A percentile compares a stretch with the other conserved stretches of the same genome.
Conservation (phyloP, 768 basidiomycete species). For the Tubosaeta sp. region DNA sequence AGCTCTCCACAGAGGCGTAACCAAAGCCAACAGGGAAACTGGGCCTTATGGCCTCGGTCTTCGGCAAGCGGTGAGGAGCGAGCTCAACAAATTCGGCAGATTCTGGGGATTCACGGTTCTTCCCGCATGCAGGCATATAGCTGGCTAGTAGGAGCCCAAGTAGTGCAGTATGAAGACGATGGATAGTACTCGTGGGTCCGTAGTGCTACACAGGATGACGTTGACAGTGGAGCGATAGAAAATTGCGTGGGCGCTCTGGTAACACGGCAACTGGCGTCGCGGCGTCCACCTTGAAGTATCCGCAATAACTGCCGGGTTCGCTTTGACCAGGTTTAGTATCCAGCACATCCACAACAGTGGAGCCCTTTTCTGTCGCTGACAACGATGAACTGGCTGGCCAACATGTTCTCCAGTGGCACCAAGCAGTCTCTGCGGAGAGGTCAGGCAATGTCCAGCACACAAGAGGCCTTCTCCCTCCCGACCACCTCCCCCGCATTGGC, state of each 20-base stretch:
- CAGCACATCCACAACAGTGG: background rate
- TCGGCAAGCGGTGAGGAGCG: slow-evolving; percentile 48
- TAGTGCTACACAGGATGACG: slow-evolving; percentile 13
- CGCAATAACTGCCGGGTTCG: background rate
- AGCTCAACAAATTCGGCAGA: slow-evolving; percentile 51
- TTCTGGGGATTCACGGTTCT: no score
- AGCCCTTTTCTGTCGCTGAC: slow-evolving; percentile 8
- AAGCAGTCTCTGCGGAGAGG: slow-evolving; percentile 49
- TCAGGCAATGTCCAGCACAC: slow-evolving; percentile 71
- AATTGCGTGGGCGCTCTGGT: background rate
- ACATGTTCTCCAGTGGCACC: slow-evolving; percentile 54
- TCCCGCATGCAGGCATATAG: slow-evolving; percentile 78
- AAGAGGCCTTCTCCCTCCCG: slow-evolving; percentile 86
- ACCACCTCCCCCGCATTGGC: slow-evolving; percentile 59
- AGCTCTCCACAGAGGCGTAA: slow-evolving; percentile 64
- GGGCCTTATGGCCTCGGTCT: slow-evolving; percentile 86
- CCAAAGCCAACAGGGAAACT: slow-evolving; percentile 92
- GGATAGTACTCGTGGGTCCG: background rate
- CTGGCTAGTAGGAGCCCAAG: slow-evolving; percentile 59
- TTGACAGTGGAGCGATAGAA: slow-evolving; percentile 11
- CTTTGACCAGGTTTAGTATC: slow-evolving; percentile 14
- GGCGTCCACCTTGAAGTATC: background rate
- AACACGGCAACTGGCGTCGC: background rate
- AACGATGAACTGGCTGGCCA: slow-evolving; percentile 70
- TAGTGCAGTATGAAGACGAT: background rate